Base-by-base conservation (phyloP, 306 rosid genomes). In the Cucurbita moschata region DNA sequence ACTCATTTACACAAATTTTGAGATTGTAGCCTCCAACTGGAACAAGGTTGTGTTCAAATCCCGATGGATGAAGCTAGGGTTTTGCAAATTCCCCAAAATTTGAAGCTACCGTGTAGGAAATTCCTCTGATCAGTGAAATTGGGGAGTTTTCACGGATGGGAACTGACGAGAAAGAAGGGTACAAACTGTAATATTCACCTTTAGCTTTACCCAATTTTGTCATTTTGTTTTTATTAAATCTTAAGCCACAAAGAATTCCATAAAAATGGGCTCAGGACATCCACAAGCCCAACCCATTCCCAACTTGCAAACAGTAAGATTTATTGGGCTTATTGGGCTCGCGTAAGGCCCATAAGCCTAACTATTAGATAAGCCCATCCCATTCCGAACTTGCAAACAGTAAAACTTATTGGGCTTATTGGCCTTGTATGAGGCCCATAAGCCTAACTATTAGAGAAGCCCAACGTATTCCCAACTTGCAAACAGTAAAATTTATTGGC, bases 1-100 rank as follows among this genome's bases (percentile, higher is more conserved):
- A 68, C 82, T 72, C 90, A 82, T 81, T n/a, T 26, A 7, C 63
- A 5, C 39, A 63, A 46, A 26, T 8, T 61, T 47, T 16, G 18
- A 61, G n/a, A 61, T 58, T 21, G 42, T 12, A 74, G n/a, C 4
- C 42, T 58, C 35, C 19, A 26, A 55, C 2, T 73, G 52, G 44
- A 42, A 11, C 8, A 5, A 43, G 39, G 15, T 14, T 23, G 13
- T 1, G 57, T 47, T 47, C 1, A 44, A 72, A 72, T 30, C 38
- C 50, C 46, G 12, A 16, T 16, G 30, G 66, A 43, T 4, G 38
- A 40, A 40, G 38, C 9, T 55, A 73, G 76, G 76, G 65, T 19
- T 40, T 50, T 18, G 79, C 83, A 0, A 86, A 46, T 43, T 65
- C 53, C 53, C 53, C 49, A 19, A 64, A 65, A 4, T 18, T 65